Evolutionary conservation across 495 filamentous ascomycete species (phyloP).

Genomic region (Aspergillus ostianus): DNA sequence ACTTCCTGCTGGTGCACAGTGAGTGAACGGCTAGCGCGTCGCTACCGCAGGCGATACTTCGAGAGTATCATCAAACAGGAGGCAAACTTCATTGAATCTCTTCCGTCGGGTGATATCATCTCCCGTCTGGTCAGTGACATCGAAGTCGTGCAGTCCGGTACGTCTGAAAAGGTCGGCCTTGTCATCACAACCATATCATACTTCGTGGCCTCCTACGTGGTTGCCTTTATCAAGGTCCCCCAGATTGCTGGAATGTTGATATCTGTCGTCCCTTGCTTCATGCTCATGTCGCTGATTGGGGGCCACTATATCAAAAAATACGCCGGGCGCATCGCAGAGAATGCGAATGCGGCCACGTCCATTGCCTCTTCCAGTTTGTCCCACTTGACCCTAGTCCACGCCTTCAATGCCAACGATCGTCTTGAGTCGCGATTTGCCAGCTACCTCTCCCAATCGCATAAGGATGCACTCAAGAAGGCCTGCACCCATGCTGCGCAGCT

Average conservation of each 20-base stretch:
- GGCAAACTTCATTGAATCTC: constrained; percentile 55
- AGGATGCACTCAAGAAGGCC: constrained; percentile 58
- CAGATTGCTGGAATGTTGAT: constrained; percentile 42
- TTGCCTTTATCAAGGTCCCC: constrained; percentile 59
- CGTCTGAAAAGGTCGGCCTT: constrained; percentile 64
- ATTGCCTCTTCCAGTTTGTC: constrained; percentile 47
- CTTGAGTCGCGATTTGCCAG: constrained; percentile 51
- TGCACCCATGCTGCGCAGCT: constrained; percentile 53
- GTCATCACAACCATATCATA: constrained; percentile 56
- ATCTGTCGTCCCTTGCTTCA: constrained; percentile 63
- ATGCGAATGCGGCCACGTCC: constrained; percentile 44
- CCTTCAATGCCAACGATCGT: constrained; percentile 41
- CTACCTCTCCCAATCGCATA: constrained; percentile 42
- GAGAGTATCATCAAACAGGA: constrained; percentile 56
- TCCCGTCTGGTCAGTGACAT: constrained; percentile 58
- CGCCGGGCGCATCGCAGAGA: constrained; percentile 45
- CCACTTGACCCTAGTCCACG: constrained; percentile 46
- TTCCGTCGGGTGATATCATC: constrained; percentile 55
- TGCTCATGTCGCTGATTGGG: constrained; percentile 59
- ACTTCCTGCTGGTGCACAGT: constrained; percentile 57
- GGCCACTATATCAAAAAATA: constrained; percentile 59
- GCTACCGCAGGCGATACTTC: constrained; percentile 58
- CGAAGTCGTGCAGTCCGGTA: constrained; percentile 57
- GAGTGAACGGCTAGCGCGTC: constrained; percentile 61
- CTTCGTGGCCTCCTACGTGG: constrained; percentile 59